Conservation (phyloP, 78 protist genomes). For the Dictyostelium citrinum region DNA sequence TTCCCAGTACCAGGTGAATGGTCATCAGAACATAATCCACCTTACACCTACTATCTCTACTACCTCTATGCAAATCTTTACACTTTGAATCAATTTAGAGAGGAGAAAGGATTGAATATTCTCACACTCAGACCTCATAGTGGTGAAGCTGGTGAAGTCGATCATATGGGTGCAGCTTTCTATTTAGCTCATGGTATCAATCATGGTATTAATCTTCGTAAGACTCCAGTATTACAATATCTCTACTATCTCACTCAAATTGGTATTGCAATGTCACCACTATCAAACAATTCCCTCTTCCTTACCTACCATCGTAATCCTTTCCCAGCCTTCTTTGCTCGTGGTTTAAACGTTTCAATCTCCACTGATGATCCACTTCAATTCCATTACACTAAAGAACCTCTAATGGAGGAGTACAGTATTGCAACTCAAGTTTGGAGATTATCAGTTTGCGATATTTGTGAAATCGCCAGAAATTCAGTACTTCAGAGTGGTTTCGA, state of each 20-base stretch:
- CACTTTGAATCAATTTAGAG: conserved; percentile 91
- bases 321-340: conserved; percentile 88
- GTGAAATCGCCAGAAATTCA: conserved; percentile 96
- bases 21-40: conserved; percentile 93
- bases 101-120: conserved; percentile 77
- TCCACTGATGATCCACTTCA: conserved; percentile 98
- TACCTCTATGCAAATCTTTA: conserved; percentile 94
- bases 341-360: conserved; percentile 96
- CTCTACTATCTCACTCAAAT: conserved; percentile 93
- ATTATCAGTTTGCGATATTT: conserved; percentile 91
- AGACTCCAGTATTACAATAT: conserved; percentile 95
- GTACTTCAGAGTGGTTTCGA: conserved; percentile 94
- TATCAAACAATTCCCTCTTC: conserved; percentile 95
- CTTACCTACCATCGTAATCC: conserved; percentile 93
- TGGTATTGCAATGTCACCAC: conserved; percentile 96
- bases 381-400: conserved; percentile 97
- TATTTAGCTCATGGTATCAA: conserved; percentile 89
- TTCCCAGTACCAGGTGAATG: conserved; percentile 89
- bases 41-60: conserved; percentile 94
- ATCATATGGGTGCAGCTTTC: conserved; percentile 89
- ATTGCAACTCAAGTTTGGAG: conserved; percentile 94
- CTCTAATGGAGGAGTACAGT: conserved; percentile 98
- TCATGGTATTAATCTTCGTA: conserved; percentile 96
- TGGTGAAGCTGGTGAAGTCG: conserved; percentile 95
- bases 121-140: conserved; percentile 95